Percentiles rank a stretch among this genome's conserved stretches.
Evolutionary conservation across 192 early-diverging fungal genomes (phyloP).

Genomic region (Backusella tuberculispora): DNA sequence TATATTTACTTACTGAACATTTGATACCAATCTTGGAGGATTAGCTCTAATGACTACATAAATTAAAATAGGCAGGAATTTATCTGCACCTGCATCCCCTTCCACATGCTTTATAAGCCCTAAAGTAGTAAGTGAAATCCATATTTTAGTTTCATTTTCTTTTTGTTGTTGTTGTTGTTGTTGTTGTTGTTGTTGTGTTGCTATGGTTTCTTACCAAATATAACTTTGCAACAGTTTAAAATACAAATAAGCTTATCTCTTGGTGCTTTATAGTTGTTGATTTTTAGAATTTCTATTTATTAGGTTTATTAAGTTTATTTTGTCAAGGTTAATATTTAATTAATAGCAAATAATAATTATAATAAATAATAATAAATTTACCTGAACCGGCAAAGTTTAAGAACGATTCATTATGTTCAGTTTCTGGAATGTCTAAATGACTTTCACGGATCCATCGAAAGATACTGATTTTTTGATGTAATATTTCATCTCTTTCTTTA

Average conservation of each 20-base stretch:
- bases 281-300: conserved; percentile 70
- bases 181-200: no score
- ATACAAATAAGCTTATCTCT: conserved; percentile 87
- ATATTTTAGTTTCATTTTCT: background rate
- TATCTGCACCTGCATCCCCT: conserved; percentile 72
- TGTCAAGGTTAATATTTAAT: background rate
- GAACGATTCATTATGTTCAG: conserved; percentile 65
- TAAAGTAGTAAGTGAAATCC: background rate
- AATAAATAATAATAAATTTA: conserved; percentile 26
- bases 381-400: conserved; percentile 67
- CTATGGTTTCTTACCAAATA: conserved; percentile 65
- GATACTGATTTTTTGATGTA: conserved; percentile 76
- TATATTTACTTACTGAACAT: conserved; percentile 70
- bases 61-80: conserved; percentile 79
- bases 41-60: conserved; percentile 76
- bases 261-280: conserved; percentile 84
- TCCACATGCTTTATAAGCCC: conserved; percentile 42
- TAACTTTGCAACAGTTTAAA: conserved; percentile 83
- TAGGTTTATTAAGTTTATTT: background rate
- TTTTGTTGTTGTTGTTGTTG: no score
- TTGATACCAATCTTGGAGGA: conserved; percentile 78
- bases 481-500: conserved; percentile 73
- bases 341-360: background rate
- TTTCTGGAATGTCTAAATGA: conserved; percentile 73
- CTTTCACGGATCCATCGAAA: conserved; percentile 74